Evolutionary conservation across 2,329 filamentous ascomycete species (phyloP).

Genomic region (Albifimbria verrucaria): DNA sequence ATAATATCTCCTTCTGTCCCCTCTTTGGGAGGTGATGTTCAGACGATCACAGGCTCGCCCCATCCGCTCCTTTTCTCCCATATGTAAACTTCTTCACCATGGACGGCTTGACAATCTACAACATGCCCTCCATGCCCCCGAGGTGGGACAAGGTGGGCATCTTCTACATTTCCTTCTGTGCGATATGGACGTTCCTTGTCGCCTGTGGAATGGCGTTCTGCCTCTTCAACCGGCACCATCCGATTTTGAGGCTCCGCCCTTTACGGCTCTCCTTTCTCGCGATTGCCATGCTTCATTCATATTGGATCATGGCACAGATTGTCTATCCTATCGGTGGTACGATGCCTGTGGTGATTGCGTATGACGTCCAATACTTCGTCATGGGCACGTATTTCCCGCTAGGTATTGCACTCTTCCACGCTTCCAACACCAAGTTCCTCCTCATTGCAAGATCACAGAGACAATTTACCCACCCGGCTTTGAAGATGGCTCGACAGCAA

Average conservation of each 20-base stretch:
- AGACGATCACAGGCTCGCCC: background rate
- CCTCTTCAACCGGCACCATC: slow-evolving; percentile 28
- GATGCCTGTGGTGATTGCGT: slow-evolving; percentile 41
- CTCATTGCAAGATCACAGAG: slow-evolving; percentile 53
- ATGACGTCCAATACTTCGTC: slow-evolving; percentile 50
- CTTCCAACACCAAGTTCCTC: slow-evolving; percentile 58
- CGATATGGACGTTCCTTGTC: slow-evolving; percentile 23
- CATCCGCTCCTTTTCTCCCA: background rate
- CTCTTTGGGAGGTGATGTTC: background rate
- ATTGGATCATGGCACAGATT: slow-evolving; percentile 36
- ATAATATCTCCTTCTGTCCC: background rate
- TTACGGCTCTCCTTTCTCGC: slow-evolving; percentile 36
- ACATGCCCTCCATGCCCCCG: slow-evolving; percentile 19
- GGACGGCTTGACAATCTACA: slow-evolving; percentile 22
- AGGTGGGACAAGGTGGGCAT: slow-evolving; percentile 24
- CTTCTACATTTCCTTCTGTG: slow-evolving; percentile 24
- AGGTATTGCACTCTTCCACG: slow-evolving; percentile 64
- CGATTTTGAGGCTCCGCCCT: slow-evolving; percentile 36
- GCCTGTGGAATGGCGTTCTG: slow-evolving; percentile 36
- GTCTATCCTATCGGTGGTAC: slow-evolving; percentile 32
- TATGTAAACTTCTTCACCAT: background rate
- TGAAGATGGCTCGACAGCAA: background rate
- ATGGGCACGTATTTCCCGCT: slow-evolving; percentile 63
- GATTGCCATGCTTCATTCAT: slow-evolving; percentile 36
- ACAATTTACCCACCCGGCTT: slow-evolving; percentile 16